Evolutionary conservation across 495 filamentous ascomycete species (phyloP).

Genomic region (Neurospora sp.): DNA sequence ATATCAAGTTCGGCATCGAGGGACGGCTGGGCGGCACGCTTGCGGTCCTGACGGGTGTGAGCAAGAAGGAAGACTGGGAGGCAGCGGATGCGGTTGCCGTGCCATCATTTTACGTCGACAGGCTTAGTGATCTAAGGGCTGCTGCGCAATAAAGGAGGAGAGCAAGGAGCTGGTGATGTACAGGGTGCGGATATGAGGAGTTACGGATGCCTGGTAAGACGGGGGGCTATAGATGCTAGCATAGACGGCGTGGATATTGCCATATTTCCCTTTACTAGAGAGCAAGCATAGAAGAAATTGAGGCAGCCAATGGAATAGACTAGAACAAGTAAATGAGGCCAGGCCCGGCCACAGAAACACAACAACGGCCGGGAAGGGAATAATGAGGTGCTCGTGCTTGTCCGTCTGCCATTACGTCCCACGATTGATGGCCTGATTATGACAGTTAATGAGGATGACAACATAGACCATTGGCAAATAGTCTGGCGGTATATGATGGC

Average conservation of each 20-base stretch:
- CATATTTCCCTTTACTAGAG: neutral
- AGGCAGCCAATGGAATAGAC: neutral
- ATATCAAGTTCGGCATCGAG: constrained; percentile 92
- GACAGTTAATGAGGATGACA: neutral
- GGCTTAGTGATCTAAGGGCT: constrained; percentile 61
- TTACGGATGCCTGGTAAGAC: neutral
- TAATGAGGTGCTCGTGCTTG: neutral
- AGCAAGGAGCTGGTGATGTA: neutral
- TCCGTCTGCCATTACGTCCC: constrained; percentile 14
- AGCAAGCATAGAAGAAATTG: neutral
- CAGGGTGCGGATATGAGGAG: neutral
- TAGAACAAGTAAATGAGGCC: neutral
- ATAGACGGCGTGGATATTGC: neutral
- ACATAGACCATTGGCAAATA: neutral
- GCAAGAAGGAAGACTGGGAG: constrained; percentile 69
- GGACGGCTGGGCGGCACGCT: constrained; percentile 85
- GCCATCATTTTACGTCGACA: constrained; percentile 73
- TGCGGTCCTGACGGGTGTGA: constrained; percentile 84
- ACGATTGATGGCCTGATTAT: neutral
- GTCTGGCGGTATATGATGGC: neutral
- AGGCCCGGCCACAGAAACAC: neutral
- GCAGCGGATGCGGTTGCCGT: constrained; percentile 47
- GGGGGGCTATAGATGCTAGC: neutral
- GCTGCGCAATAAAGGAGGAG: constrained; percentile 10
- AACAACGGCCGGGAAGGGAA: neutral